Conservation (phyloP, 306 rosid genomes). For the Betula pendula region DNA sequence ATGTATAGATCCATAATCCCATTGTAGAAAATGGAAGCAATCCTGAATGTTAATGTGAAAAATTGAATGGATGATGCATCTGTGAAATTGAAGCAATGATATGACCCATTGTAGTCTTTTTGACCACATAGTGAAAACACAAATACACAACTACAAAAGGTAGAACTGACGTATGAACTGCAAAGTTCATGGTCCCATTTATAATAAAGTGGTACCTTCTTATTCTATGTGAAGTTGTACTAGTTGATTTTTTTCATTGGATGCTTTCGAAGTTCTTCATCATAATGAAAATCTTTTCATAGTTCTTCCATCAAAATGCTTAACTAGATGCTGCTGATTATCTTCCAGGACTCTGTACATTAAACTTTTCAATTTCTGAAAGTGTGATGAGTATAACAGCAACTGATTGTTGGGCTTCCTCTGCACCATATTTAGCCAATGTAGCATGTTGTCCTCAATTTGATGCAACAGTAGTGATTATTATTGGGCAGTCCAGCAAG, state of each 20-base stretch:
- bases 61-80: neutral
- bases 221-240: neutral
- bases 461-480: conserved; percentile 48
- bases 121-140: no score
- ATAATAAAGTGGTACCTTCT: neutral
- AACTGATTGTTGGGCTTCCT: conserved; percentile 62
- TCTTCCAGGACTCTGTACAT: no score
- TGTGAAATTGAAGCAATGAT: no score
- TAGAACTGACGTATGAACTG: neutral
- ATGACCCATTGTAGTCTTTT: no score
- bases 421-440: conserved; percentile 68
- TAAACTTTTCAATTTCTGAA: conserved; percentile 45
- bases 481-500: conserved; percentile 66
- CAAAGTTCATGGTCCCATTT: neutral
- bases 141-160: no score
- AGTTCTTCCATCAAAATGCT: neutral
- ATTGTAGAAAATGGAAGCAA: neutral
- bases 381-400: conserved; percentile 51
- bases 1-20: neutral
- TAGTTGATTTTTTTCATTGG: neutral
- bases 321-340: neutral
- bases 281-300: neutral
- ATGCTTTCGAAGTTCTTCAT: neutral
- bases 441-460: conserved; percentile 73
- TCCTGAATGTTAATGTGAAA: neutral